Conservation (phyloP, 1,284 basidiomycete species). For the Athelia sp. region DNA sequence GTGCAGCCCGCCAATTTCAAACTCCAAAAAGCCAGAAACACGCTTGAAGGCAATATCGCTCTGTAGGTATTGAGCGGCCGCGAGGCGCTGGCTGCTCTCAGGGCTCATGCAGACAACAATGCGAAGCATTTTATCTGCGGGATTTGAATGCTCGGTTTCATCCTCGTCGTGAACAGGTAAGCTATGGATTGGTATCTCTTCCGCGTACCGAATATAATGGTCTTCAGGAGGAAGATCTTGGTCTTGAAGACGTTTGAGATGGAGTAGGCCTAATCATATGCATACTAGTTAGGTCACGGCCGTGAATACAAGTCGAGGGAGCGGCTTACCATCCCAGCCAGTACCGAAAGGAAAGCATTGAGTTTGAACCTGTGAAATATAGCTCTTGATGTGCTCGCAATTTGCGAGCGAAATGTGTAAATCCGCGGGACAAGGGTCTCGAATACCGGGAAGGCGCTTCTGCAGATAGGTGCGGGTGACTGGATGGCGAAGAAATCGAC, state of each 20-base stretch:
- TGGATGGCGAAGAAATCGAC: constrained; percentile 16
- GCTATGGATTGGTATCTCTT: constrained; percentile 4
- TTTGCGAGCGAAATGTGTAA: constrained; percentile 19
- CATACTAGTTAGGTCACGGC: too few species aligned
- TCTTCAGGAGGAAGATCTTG: constrained; percentile 1
- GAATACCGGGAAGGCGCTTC: constrained; percentile 2
- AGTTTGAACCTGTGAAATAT: constrained; percentile 11
- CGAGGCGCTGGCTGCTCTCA: constrained; percentile 15
- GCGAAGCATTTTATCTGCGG: constrained; percentile 6
- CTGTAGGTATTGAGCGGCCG: constrained; percentile 17
- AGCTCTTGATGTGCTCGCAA: constrained; percentile 10
- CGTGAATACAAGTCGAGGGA: too few species aligned
- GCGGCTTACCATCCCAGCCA: constrained; percentile 14
- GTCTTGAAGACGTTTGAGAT: constrained; percentile 8
- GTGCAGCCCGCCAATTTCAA: constrained; percentile 18
- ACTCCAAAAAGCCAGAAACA: constrained; percentile 20
- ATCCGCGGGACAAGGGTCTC: constrained; percentile 11
- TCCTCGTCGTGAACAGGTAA: constrained; percentile 9
- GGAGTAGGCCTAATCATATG: constrained; percentile 6
- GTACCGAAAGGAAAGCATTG: constrained; percentile 9
- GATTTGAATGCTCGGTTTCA: neutral
- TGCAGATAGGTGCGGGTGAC: constrained; percentile 10
- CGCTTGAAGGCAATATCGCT: constrained; percentile 23
- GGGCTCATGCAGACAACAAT: constrained; percentile 22
- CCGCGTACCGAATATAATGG: constrained; percentile 11